These are phyloP conservation scores for Mariannaea elegans DNA, from an alignment of 2,329 filamentous ascomycete genomes.

Conservation along the genomic window DNA sequence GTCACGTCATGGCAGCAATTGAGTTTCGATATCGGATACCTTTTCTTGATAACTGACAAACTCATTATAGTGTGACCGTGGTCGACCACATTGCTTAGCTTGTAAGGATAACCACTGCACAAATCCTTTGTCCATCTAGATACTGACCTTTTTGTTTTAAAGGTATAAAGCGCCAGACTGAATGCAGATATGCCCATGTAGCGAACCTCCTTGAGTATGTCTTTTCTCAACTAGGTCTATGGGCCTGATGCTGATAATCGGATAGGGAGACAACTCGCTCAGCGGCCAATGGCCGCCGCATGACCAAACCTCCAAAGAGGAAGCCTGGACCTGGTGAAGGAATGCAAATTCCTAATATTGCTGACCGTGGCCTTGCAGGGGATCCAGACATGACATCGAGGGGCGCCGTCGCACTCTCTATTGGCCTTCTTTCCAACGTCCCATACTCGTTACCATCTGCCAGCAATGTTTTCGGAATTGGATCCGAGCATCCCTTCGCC, in stretches of 20 bases:
- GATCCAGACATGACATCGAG: slow-evolving; percentile 56
- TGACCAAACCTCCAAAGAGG: slow-evolving; percentile 67
- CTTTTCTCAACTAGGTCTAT: background rate
- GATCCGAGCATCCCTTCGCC: slow-evolving; percentile 79
- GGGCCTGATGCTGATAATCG: slow-evolving; percentile 25
- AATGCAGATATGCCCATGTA: slow-evolving; percentile 78
- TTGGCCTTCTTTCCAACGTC: slow-evolving; percentile 74
- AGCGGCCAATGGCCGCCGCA: slow-evolving; percentile 61
- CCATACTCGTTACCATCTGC: slow-evolving; percentile 76
- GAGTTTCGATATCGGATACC: background rate
- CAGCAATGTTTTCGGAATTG: slow-evolving; percentile 83
- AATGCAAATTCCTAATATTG: slow-evolving; percentile 61
- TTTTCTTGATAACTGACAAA: slow-evolving; percentile 21
- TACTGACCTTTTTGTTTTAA: slow-evolving; percentile 40
- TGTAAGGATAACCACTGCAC: slow-evolving; percentile 54
- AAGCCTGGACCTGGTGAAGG: slow-evolving; percentile 52
- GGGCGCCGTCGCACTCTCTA: slow-evolving; percentile 64
- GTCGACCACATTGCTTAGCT: slow-evolving; percentile 72
- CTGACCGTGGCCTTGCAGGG: slow-evolving; percentile 60
- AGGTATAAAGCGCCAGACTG: slow-evolving; percentile 80
- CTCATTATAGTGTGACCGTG: slow-evolving; percentile 72
- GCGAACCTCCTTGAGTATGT: slow-evolving; percentile 80
- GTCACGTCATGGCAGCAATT: background rate
- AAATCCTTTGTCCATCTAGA: background rate
- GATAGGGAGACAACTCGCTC: slow-evolving; percentile 66